Base-by-base conservation (phyloP, 306 rosid genomes). In the Dalbergia oliveri region DNA sequence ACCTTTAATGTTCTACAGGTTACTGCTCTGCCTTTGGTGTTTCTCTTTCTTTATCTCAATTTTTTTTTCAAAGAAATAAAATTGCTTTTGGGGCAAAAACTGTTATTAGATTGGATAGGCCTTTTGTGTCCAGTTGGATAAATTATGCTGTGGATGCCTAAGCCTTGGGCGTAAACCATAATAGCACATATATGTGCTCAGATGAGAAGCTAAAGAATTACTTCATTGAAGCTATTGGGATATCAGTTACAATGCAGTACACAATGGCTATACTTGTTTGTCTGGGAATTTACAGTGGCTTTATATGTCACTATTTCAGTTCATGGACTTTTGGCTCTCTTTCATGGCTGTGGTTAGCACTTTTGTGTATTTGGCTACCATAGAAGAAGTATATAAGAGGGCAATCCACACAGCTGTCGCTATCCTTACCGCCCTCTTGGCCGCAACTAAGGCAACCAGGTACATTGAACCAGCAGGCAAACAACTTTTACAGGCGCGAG, bases 291-390 rank as follows among this genome's bases (percentile, higher is more conserved):
- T 50, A 70, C 57, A 4, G n/a, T 59, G 71, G 61, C 58, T 64
- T 77, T 8, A 71, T 15, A 21, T 76, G 57, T 81, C 72, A 61
- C 72, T 75, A 75, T 88, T 88, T 88, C 92, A 96, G 99, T 91
- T 96, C 87, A 79, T 96, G 97, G 99, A 96, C 87, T 90, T 96
- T 79, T 96, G 99, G 99, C 94, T 96, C 67, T 96, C 98, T 82
- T 96, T 96, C 90, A 87, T 96, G 99, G 99, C 99, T 26, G 92
- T 93, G 77, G 87, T 91, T 79, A 93, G 97, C 89, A 96, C 99
- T 64, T 93, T 88, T 15, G 87, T 96, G 75, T 93, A 89, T 86
- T 86, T 96, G 11, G 88, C 97, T 69, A 87, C 96, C 26, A 85
- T 93, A 18, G 88, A 84, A 3, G 98, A 96, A 87, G 92, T 54